Conservation (phyloP, 495 filamentous ascomycete species). For the Neurospora intermedia region DNA sequence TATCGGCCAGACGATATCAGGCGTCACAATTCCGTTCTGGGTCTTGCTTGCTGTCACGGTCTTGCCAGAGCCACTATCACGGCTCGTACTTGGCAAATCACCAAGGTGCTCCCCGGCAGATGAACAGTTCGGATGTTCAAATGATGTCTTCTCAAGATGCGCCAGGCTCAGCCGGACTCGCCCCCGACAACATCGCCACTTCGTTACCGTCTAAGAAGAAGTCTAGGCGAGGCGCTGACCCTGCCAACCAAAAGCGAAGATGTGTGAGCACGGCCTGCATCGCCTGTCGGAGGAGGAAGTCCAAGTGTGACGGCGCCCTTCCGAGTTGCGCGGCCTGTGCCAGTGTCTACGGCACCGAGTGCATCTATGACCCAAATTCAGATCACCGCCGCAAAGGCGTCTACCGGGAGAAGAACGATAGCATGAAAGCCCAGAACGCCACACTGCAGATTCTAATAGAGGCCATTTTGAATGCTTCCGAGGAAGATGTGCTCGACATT, state of each 20-base stretch:
- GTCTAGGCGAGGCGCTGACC: slow-evolving; percentile 35
- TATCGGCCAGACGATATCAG: background rate
- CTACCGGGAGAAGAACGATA: slow-evolving; percentile 89
- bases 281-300: slow-evolving; percentile 81
- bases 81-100: background rate
- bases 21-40: background rate
- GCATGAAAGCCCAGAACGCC: slow-evolving; percentile 72
- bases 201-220: slow-evolving; percentile 36
- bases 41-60: background rate
- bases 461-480: slow-evolving; percentile 79
- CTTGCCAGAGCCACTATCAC: background rate
- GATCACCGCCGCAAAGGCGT: slow-evolving; percentile 95
- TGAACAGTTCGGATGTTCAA: background rate
- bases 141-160: background rate
- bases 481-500: slow-evolving; percentile 71
- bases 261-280: slow-evolving; percentile 93
- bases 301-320: slow-evolving; percentile 89
- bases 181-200: slow-evolving; percentile 5
- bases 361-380: slow-evolving; percentile 90
- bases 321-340: slow-evolving; percentile 91
- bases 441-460: slow-evolving; percentile 88
- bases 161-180: slow-evolving; percentile 21
- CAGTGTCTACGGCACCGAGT: slow-evolving; percentile 88
- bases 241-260: slow-evolving; percentile 57
- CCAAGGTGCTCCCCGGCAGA: background rate